These are phyloP conservation scores for Rubus idaeus DNA, from an alignment of 306 rosid species.

Conservation along the genomic window DNA sequence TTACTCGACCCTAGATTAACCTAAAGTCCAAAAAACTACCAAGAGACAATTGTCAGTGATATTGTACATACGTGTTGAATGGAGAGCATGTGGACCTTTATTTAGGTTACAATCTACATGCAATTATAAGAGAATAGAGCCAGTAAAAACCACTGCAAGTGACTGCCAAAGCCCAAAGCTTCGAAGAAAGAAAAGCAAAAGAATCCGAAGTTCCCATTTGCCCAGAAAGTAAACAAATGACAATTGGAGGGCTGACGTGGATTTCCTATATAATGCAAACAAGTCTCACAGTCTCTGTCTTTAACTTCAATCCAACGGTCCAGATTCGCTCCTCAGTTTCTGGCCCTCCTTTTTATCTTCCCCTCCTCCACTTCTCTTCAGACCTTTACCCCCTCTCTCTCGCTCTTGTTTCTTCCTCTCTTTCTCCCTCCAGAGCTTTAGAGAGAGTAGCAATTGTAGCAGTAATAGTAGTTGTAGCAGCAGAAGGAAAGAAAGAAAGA, in stretches of 20 bases:
- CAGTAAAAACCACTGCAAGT: conserved; percentile 31
- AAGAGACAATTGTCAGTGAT: background rate
- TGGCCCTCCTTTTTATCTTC: conserved; percentile 58
- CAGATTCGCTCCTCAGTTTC: conserved; percentile 51
- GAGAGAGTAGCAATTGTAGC: background rate
- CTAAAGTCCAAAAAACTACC: background rate
- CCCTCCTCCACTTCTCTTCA: conserved; percentile 30
- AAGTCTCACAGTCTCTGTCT: conserved; percentile 9
- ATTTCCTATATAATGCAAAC: conserved; percentile 26
- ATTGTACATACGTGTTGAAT: background rate
- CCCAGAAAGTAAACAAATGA: conserved; percentile 1
- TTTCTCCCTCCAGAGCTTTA: conserved; percentile 12
- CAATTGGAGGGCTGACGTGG: conserved; percentile 38
- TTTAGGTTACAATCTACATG: background rate
- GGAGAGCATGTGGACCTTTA: background rate
- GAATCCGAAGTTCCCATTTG: conserved; percentile 46
- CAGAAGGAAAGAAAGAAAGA: background rate
- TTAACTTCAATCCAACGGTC: conserved; percentile 39
- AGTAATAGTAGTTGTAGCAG: background rate
- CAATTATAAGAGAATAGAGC: conserved; percentile 10
- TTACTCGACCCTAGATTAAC: background rate
- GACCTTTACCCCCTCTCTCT: conserved; percentile 9
- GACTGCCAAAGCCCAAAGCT: conserved; percentile 14
- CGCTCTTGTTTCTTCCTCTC: conserved; percentile 5
- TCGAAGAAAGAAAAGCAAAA: conserved; percentile 9